Percentiles rank a stretch among this genome's conserved stretches.
Conservation (phyloP, 2,329 filamentous ascomycete genomes). For the Penicillium sp. region DNA sequence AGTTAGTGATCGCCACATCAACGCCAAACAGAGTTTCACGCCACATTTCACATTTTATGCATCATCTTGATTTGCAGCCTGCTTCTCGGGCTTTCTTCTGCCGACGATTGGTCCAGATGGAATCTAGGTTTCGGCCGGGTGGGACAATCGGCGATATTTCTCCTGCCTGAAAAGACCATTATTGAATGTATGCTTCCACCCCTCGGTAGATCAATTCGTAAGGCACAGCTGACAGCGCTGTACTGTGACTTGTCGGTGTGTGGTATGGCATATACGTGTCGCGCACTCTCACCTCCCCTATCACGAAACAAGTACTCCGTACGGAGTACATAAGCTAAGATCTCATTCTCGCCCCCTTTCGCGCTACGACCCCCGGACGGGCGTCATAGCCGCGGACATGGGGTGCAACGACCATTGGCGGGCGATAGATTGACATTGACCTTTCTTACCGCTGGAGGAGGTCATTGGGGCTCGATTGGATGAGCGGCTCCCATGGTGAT, state of each 20-base stretch:
- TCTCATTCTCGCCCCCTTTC: background rate
- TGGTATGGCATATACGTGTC: background rate
- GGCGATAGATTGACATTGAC: background rate
- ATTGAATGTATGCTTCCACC: background rate
- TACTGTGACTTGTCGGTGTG: background rate
- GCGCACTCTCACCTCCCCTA: background rate
- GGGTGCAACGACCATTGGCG: background rate
- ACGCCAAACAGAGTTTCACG: constrained; percentile 8
- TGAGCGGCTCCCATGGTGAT: constrained; percentile 8
- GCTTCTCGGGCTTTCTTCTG: background rate
- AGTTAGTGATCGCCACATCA: constrained; percentile 2
- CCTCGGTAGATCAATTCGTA: background rate
- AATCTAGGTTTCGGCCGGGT: constrained; percentile 12
- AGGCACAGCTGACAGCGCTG: background rate
- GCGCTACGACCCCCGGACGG: background rate
- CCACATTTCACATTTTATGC: constrained; percentile 5
- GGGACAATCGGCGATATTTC: constrained; percentile 12
- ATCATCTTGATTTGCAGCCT: constrained; percentile 3
- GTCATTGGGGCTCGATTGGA: constrained; percentile 20
- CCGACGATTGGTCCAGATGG: background rate
- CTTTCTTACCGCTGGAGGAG: constrained; percentile 7
- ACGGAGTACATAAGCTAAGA: background rate
- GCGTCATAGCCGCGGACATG: background rate
- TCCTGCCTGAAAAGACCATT: background rate
- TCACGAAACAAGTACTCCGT: background rate